Evolutionary conservation across 805 yeast species (phyloP).

Genomic region (Brettanomyces custersianus): DNA sequence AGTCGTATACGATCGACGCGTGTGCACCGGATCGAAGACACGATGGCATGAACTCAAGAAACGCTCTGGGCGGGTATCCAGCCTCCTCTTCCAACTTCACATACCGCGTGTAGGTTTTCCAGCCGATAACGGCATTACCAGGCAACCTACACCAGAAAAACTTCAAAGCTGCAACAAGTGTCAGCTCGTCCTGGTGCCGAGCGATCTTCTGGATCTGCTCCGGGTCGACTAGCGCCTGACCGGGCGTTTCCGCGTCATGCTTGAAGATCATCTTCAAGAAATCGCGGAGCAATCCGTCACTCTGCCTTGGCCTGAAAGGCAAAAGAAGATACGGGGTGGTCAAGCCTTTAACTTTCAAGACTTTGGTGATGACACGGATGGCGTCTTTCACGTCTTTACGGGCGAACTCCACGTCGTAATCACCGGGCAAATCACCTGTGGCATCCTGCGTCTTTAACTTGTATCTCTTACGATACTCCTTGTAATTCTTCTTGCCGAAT

Average conservation of each 20-base stretch:
- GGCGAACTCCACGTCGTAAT: constrained; percentile 36
- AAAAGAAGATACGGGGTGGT: constrained; percentile 66
- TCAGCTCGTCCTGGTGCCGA: constrained; percentile 58
- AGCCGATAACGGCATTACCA: constrained; percentile 70
- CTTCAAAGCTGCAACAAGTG: constrained; percentile 65
- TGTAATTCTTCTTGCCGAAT: constrained; percentile 15
- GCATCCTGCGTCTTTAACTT: constrained; percentile 22
- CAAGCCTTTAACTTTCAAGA: constrained; percentile 60
- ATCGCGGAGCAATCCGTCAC: constrained; percentile 47
- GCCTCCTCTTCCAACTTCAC: constrained; percentile 55
- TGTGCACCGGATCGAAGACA: constrained; percentile 79
- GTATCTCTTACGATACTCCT: constrained; percentile 19
- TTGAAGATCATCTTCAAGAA: constrained; percentile 47
- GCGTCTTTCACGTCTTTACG: constrained; percentile 59
- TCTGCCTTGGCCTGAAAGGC: constrained; percentile 67
- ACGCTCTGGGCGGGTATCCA: constrained; percentile 63
- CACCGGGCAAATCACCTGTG: constrained; percentile 14
- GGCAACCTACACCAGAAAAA: constrained; percentile 85
- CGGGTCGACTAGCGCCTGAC: constrained; percentile 30
- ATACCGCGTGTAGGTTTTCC: constrained; percentile 74
- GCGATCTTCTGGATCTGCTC: constrained; percentile 29
- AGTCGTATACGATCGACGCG: constrained; percentile 83
- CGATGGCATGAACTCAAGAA: constrained; percentile 74
- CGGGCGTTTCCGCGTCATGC: constrained; percentile 42
- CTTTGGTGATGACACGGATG: constrained; percentile 63